Evolutionary conservation across 1,284 basidiomycete genomes (phyloP), one percentile per base, ranked within the genome.

Genomic region (Trichosporon ovoides): DNA sequence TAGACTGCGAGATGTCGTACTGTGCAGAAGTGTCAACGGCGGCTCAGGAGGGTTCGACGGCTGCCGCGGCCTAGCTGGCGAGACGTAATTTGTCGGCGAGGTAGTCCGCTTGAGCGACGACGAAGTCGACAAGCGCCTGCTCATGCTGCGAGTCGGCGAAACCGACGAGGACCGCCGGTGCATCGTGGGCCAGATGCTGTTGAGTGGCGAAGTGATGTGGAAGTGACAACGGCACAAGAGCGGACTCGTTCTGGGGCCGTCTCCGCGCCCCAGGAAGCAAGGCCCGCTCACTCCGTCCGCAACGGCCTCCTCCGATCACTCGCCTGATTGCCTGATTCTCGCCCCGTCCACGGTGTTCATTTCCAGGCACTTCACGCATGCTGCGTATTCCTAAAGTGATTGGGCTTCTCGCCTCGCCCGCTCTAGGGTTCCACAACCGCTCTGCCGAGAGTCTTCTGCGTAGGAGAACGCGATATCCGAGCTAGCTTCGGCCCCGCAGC

Each of bases 21-120:
- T 64, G 43, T 73, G 71, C 18, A 73, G 56, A 12, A 71, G 63
- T 3, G 71, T 73, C 12, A 70, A 51, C 3, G 71, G 71, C 12
- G 71, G 70, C 52, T 71, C 71, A 3, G 71, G 71, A 7, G 71
- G 71, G 46, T 73, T 71, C 2, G 55, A 31, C 5, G 70, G 69
- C 13, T 58, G 66, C n/a, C 55, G 57, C 2, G 40, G 36, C 1
- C 65, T 55, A 3, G 59, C 55, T 3, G 55, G 52, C 3, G 61
- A 49, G 5, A 38, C 46, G 58, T 62, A 62, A 6, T 19, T 13
- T 10, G 18, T 16, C n/a, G 56, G 51, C 7, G 49, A 51, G 33
- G 3, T 34, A 11, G 31, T 34, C 3, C 31, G 40, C 24, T 18
- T 36, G 16, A 10, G 51, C 22, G 20, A 19, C 37, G 31, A 54